Evolutionary conservation across 345 rosid species (phyloP), one percentile per base, ranked within the genome.

Genomic region (Salix purpurea): DNA sequence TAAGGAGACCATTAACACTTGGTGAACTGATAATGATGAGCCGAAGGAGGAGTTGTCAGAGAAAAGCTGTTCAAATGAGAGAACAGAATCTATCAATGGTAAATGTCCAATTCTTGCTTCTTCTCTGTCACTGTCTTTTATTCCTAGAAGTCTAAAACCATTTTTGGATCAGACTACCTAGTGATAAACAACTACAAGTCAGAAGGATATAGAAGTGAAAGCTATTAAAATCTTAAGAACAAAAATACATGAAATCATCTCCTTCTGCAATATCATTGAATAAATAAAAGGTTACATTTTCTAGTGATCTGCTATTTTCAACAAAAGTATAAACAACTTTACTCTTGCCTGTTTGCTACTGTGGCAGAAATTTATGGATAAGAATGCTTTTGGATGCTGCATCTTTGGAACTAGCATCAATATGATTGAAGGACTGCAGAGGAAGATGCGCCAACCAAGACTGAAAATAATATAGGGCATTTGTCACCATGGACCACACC

Each of bases 11-110:
- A 7, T 78, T 83, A 52, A 95, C 97, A 71, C 97, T 95, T 0
- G 93, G 90, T 76, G 97, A 92, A 84, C 80, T 91, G 77, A 92
- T 92, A 81, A 87, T 91, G 97, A 85, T 89, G 90, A 90, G 94
- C 83, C 83, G 89, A 37, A 88, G 89, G 89, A 88, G 85, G 86
- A 92, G 97, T 69, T 84, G 83, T 76, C 87, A 85, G 74, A 86
- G 90, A 79, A 90, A 89, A 84, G 88, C 96, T 65, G 87, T 68
- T 76, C 85, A 86, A 76, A 82, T 81, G 84, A 84, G 86, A 81
- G 81, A 85, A 83, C 84, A 80, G 68, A 83, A 88, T 69, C 83
- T 72, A 66, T 86, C 93, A 76, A 84, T 60, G 93, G 97, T 93
- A 88, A 85, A 56, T 67, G 75, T 72, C 58, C 39, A 72, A 34